Conservation (phyloP, 768 basidiomycete species). For the Ramaria sp. region DNA sequence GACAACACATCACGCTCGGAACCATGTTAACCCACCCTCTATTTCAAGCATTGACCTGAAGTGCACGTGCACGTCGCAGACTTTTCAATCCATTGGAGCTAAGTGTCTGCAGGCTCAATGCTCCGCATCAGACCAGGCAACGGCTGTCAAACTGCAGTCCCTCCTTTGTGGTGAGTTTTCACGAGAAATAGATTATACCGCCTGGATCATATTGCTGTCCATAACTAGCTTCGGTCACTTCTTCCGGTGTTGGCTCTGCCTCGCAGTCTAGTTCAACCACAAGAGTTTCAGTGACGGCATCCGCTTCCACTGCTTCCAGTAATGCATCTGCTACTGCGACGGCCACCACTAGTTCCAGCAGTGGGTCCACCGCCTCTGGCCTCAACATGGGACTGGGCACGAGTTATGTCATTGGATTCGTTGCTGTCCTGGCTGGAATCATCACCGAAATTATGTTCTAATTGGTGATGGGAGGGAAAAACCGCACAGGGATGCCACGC, state of each 20-base stretch:
- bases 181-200: not conserved
- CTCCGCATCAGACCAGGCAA: conserved; percentile 18
- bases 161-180: conserved; percentile 20
- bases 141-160: conserved; percentile 23
- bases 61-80: conserved; percentile 28
- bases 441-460: not conserved
- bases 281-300: not conserved
- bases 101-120: conserved; percentile 27
- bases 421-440: not conserved
- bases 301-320: not conserved
- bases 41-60: conserved; percentile 25
- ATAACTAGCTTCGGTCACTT: not conserved
- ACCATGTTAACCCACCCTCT: not conserved
- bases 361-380: not conserved
- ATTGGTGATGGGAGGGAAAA: not conserved
- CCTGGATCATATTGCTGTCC: not conserved
- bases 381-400: not conserved
- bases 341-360: not conserved
- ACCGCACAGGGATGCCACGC: not conserved
- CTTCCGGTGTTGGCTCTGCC: no score
- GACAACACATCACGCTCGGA: not conserved
- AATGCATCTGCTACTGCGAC: not conserved
- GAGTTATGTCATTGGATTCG: not conserved
- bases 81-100: conserved; percentile 25
- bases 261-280: no score